Conservation (phyloP, 352 stramenopile species). For the Phytophthora pini region DNA sequence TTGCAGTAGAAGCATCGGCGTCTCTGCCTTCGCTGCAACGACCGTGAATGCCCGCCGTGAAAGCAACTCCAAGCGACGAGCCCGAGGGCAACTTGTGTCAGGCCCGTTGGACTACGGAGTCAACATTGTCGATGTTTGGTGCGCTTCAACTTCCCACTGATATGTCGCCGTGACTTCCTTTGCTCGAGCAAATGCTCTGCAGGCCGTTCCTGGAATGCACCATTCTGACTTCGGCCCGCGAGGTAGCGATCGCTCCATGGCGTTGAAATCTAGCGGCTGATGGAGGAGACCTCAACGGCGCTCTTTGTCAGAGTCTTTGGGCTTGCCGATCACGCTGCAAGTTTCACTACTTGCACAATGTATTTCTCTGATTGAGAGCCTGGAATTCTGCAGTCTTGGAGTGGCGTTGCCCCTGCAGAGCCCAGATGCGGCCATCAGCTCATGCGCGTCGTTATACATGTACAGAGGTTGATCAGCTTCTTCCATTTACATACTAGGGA, state of each 20-base stretch:
- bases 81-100: slow-evolving; percentile 24
- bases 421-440: no score
- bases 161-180: slow-evolving; percentile 8
- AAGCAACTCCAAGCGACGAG: not conserved
- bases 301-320: no score
- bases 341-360: no score
- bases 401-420: no score
- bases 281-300: not conserved
- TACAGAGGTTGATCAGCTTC: no score
- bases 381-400: no score
- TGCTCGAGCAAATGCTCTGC: slow-evolving; percentile 1
- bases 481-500: no score
- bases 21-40: not conserved
- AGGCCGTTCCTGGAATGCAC: not conserved
- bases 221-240: not conserved
- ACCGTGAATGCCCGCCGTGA: no score
- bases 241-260: not conserved
- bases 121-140: slow-evolving; percentile 26
- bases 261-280: not conserved
- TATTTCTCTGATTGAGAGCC: no score
- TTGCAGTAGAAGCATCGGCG: no score
- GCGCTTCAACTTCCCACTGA: slow-evolving; percentile 19
- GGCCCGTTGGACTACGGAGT: slow-evolving; percentile 9
- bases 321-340: no score
- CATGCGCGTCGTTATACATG: no score